Conservation (phyloP, 331 rosid species). For the Malus hybrid region DNA sequence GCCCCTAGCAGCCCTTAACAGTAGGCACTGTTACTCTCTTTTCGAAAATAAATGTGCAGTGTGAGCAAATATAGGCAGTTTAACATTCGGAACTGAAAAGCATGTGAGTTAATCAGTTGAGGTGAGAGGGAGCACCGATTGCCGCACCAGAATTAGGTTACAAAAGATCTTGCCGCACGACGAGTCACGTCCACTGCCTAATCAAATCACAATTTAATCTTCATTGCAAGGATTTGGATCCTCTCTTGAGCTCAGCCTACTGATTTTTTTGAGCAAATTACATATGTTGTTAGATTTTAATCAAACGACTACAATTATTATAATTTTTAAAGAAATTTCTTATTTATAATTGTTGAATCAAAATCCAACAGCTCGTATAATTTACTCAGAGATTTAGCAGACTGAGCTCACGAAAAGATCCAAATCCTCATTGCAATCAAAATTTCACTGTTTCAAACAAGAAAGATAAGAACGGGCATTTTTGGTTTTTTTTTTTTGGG, state of each 20-base stretch:
- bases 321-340: no score
- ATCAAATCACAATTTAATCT: neutral
- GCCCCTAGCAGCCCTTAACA: neutral
- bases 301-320: no score
- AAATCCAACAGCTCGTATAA: no score
- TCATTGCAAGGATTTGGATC: no score
- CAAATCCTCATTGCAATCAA: neutral
- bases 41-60: neutral
- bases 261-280: no score
- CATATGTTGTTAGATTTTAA: no score
- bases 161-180: neutral
- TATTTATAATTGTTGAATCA: no score
- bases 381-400: no score
- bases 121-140: neutral
- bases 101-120: neutral
- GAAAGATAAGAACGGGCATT: neutral
- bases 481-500: no score
- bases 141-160: constrained; percentile 2
- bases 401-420: no score
- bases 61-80: neutral
- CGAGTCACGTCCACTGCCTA: constrained; percentile 9
- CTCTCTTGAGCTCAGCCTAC: no score
- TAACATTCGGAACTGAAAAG: neutral
- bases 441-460: neutral
- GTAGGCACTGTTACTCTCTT: neutral